A percentile compares a stretch with the other conserved stretches of the same genome.
phyloP scores from a whole-genome alignment of 345 rosid genomes.

The Cardamine resedifolia region DNA sequence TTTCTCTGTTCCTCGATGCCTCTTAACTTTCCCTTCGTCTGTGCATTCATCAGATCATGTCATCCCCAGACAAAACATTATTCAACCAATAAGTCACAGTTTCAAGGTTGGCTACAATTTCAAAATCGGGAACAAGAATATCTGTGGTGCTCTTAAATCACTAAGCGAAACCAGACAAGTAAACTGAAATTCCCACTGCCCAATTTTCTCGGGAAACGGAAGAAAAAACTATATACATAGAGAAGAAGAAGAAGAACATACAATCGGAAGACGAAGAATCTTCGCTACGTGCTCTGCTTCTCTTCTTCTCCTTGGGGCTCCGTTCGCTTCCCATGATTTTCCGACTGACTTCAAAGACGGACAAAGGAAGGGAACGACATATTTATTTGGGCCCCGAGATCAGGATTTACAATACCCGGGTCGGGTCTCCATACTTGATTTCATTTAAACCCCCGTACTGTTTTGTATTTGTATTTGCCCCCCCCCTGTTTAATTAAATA shows the following conservation, averaged over 20 bases:
- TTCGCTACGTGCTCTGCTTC: constrained; percentile 48
- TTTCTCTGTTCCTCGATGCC: constrained; percentile 50
- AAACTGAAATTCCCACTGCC: neutral
- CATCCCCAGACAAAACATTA: neutral
- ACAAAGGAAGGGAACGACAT: neutral
- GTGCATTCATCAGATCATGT: constrained; percentile 1
- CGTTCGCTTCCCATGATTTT: constrained; percentile 59
- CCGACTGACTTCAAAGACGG: neutral
- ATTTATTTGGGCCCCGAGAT: neutral
- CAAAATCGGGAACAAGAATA: neutral
- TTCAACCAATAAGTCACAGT: neutral
- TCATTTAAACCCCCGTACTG: neutral
- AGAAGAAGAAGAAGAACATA: constrained; percentile 15
- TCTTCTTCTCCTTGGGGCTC: constrained; percentile 56
- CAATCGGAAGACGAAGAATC: constrained; percentile 45
- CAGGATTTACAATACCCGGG: neutral
- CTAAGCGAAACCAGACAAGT: neutral
- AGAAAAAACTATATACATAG: neutral
- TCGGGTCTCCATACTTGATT: constrained; percentile 14
- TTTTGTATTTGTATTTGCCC: neutral
- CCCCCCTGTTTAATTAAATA: neutral
- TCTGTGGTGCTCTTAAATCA: neutral
- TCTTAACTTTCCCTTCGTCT: constrained; percentile 64
- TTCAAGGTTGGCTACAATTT: neutral
- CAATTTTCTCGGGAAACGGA: constrained; percentile 21